Evolutionary conservation across 768 basidiomycete species (phyloP).

Genomic region (Auricularia sp.): DNA sequence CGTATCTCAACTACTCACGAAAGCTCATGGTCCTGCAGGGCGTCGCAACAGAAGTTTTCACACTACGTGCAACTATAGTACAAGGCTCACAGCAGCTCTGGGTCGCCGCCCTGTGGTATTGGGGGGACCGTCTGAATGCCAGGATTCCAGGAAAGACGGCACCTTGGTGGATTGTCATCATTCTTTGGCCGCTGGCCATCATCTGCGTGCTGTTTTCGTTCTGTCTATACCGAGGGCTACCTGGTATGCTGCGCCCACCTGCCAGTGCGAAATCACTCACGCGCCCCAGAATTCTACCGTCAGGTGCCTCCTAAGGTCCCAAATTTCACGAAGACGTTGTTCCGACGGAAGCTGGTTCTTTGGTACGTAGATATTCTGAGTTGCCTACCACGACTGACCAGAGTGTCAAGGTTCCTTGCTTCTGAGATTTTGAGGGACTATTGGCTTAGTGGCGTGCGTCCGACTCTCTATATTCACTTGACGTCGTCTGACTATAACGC

Average conservation of each 20-base stretch:
- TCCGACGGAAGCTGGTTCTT: constrained; percentile 82
- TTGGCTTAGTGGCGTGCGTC: constrained; percentile 76
- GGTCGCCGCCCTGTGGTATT: constrained; percentile 94
- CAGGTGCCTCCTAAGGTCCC: constrained; percentile 94
- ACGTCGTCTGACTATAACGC: constrained; percentile 11
- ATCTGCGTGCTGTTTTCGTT: constrained; percentile 69
- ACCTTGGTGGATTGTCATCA: constrained; percentile 78
- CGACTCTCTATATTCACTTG: neutral
- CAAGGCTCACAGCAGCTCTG: constrained; percentile 94
- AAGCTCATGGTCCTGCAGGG: constrained; percentile 37
- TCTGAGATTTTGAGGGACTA: constrained; percentile 89
- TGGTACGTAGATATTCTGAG: constrained; percentile 37
- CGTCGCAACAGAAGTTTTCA: constrained; percentile 93
- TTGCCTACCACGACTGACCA: neutral
- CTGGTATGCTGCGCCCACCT: constrained; percentile 40
- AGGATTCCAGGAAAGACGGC: constrained; percentile 31
- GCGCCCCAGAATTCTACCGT: constrained; percentile 64
- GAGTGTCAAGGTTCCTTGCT: constrained; percentile 49
- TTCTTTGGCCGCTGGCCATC: constrained; percentile 72
- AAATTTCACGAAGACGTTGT: constrained; percentile 80
- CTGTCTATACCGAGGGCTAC: constrained; percentile 69
- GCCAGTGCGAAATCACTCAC: constrained; percentile 6
- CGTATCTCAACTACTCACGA: constrained; percentile 3
- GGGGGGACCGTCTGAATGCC: constrained; percentile 73
- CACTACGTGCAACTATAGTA: constrained; percentile 79